Evolutionary conservation across 2,329 filamentous ascomycete species (phyloP).

Genomic region (Fusarium nelsonii): DNA sequence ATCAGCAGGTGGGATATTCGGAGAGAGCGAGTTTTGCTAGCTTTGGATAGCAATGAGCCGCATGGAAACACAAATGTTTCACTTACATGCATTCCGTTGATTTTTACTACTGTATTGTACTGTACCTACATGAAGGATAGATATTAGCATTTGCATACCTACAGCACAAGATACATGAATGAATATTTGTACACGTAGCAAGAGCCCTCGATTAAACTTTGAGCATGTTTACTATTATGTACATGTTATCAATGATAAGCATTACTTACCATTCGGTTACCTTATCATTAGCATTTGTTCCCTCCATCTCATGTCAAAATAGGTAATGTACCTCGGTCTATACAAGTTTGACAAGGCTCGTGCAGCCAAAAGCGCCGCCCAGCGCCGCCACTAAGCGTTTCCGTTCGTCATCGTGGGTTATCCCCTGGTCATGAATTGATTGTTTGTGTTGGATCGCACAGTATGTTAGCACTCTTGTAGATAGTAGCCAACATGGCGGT

Average conservation of each 20-base stretch:
- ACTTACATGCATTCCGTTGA: slow-evolving; percentile 8
- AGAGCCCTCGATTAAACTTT: neutral
- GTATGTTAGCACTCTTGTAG: slow-evolving; percentile 13
- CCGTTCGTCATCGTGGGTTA: slow-evolving; percentile 22
- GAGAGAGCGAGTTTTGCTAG: slow-evolving; percentile 28
- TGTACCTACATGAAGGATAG: slow-evolving; percentile 3
- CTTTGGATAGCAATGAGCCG: slow-evolving; percentile 20
- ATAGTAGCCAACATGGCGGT: slow-evolving; percentile 31
- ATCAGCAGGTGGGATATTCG: slow-evolving; percentile 30
- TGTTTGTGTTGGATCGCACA: slow-evolving; percentile 8
- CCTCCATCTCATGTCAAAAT: neutral
- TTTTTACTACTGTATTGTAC: neutral
- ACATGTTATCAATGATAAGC: neutral
- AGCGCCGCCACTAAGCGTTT: slow-evolving; percentile 34
- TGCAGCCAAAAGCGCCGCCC: slow-evolving; percentile 14
- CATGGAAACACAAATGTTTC: slow-evolving; percentile 31
- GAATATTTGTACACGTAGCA: slow-evolving; percentile 12
- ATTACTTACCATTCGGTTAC: neutral
- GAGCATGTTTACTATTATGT: neutral
- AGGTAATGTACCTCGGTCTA: slow-evolving; percentile 20
- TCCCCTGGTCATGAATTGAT: slow-evolving; percentile 25
- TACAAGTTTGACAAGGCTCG: slow-evolving; percentile 4
- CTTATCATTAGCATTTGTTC: slow-evolving; percentile 1
- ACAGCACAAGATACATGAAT: slow-evolving; percentile 15
- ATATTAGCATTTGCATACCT: neutral